These are phyloP conservation scores for Cladosporium colombiae DNA, from an alignment of 2,329 filamentous ascomycete species.

Conservation along the genomic window DNA sequence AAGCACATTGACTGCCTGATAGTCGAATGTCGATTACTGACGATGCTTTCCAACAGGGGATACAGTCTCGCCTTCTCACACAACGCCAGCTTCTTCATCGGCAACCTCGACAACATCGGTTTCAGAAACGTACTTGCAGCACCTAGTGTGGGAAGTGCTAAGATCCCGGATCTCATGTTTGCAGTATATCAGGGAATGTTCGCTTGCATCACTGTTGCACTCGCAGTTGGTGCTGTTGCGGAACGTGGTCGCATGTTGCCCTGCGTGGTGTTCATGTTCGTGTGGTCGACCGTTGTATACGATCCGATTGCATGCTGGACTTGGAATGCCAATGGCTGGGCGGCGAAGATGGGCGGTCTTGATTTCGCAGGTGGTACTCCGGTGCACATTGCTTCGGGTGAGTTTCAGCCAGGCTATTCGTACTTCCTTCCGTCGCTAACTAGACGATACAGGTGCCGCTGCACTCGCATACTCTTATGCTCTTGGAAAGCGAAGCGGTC, in stretches of 20 bases:
- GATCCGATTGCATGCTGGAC: conserved; percentile 95
- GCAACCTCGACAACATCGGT: conserved; percentile 76
- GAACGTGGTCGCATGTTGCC: conserved; percentile 87
- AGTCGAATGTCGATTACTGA: not conserved
- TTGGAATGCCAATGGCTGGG: conserved; percentile 84
- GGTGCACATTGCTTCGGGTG: conserved; percentile 83
- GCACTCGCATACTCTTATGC: conserved; percentile 89
- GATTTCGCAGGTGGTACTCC: conserved; percentile 91
- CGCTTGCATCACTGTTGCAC: conserved; percentile 80
- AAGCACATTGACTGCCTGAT: not conserved
- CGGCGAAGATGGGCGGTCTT: conserved; percentile 73
- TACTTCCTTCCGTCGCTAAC: not conserved
- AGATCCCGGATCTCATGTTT: conserved; percentile 81
- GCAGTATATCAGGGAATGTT: conserved; percentile 89
- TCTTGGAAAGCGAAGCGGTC: conserved; percentile 80
- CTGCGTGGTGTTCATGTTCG: conserved; percentile 87
- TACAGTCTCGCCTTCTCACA: conserved; percentile 84
- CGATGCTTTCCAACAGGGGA: conserved; percentile 44
- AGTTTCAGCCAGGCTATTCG: not conserved
- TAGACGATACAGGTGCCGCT: conserved; percentile 50
- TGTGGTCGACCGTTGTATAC: conserved; percentile 89
- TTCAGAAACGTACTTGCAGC: conserved; percentile 73
- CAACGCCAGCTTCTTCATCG: conserved; percentile 72
- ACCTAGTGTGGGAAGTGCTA: conserved; percentile 71
- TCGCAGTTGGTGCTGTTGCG: conserved; percentile 80